Base-by-base conservation (phyloP, 768 basidiomycete genomes). In the Porpolomopsis calyptriformis region DNA sequence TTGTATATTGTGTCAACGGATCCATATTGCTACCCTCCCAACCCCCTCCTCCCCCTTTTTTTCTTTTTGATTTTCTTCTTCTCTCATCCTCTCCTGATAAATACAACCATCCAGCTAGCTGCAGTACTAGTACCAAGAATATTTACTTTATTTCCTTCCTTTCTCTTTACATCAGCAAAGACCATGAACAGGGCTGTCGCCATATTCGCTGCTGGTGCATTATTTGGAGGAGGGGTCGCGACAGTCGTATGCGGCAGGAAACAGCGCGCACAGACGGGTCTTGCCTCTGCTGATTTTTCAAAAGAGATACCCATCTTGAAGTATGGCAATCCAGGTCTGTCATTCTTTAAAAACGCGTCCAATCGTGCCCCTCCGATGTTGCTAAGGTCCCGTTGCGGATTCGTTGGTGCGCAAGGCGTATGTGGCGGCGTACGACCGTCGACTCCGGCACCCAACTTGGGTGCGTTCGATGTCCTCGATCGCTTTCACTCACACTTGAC, bases 401-500 rank as follows among this genome's bases (percentile, higher is more conserved):
- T 59, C 81, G 10, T 68, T 96, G 18, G 73, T 82, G 36, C 76
- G 90, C 40, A 77, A 78, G 58, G 91, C 85, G 12, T 97, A 96
- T 56, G 80, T 84, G 18, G 81, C 89, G 1, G 88, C 78, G 7
- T 98, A 99, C 61, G 96, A 99, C 62, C 71, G 96, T 44, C 73
- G 88, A 10, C 66, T 93, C 46, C 73, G 89, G 14, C 93, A 98
- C 65, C 92, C 94, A 2, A 77, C 92, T 25, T 98, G 94, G 93
- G 92, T 93, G 58, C 39, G 76, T 55, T 11, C 16, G n/a, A n/a
- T n/a, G 7, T 8, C 12, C 26, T n/a, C 14, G n/a, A 4, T 7
- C 12, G 10, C 38, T 38, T 37, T 8, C 12, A 7, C 35, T 34
- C 43, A 22, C 29, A 31, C 18, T 34, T 25, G 24, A 23, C 50